Evolutionary conservation across 2,329 filamentous ascomycete species (phyloP).

Genomic region (Colletotrichum tamarilloi): DNA sequence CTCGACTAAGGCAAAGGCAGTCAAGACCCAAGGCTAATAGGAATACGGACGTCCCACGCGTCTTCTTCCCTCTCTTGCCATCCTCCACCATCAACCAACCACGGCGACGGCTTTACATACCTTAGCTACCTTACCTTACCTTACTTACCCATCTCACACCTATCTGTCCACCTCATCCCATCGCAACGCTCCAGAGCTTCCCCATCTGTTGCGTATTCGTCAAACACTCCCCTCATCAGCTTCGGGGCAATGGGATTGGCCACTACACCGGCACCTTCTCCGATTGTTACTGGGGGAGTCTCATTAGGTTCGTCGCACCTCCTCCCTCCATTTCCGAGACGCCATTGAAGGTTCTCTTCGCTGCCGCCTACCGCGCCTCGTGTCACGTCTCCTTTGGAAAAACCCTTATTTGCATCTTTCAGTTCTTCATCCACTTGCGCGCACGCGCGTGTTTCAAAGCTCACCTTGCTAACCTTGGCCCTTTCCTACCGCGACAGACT

Average conservation of each 20-base stretch:
- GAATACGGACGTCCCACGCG: neutral
- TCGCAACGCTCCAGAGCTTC: conserved; percentile 14
- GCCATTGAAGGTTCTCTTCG: neutral
- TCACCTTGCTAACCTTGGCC: conserved; percentile 6
- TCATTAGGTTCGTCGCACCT: conserved; percentile 31
- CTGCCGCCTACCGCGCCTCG: neutral
- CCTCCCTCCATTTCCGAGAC: neutral
- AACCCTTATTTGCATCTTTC: neutral
- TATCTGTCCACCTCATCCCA: neutral
- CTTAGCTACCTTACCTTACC: neutral
- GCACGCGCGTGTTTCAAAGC: neutral
- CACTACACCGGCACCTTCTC: conserved; percentile 24
- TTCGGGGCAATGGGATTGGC: conserved; percentile 37
- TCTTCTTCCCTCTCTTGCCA: neutral
- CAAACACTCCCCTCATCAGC: neutral
- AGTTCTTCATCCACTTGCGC: neutral
- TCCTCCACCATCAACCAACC: neutral
- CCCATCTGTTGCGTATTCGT: conserved; percentile 17
- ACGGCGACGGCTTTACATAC: neutral
- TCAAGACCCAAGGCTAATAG: neutral
- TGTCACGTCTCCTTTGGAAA: neutral
- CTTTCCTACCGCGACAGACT: conserved; percentile 1
- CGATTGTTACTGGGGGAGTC: conserved; percentile 30
- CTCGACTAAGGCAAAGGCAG: too few relatives aligned
- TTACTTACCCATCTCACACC: neutral